Base-by-base conservation (phyloP, 768 basidiomycete species). In the Lactarius sanguifluus region DNA sequence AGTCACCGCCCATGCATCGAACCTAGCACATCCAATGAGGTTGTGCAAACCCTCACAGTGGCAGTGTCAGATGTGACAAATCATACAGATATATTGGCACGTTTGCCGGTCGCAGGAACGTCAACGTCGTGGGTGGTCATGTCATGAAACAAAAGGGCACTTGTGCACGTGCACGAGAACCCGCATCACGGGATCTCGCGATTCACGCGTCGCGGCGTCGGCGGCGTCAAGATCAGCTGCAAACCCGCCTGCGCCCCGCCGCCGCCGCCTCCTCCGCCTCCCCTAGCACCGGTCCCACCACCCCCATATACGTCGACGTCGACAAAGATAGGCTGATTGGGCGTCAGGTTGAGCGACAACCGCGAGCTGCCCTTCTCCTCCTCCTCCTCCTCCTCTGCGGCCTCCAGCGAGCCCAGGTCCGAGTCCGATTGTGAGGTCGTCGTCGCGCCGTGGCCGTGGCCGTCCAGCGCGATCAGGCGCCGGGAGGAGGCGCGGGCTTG, bases 161-260 rank as follows among this genome's bases (percentile, higher is more conserved):
- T 7, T 13, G 36, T 36, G 38, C 38, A 57, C 56, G 56, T 57
- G 56, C 30, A 34, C 34, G 56, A 18, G 25, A 9, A 13, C 1
- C 5, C 28, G 55, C 16, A 34, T 57, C 56, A 57, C 56, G 30
- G 30, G 50, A 25, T 23, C 23, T 23, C 50, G 50, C 41, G 41
- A 41, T 41, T 41, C 41, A 18, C 41, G 41, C 50, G 50, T 52
- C 50, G 50, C 13, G 68, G 68, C 28, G 68, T 69, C 20, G 68
- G 68, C 36, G 68, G 68, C 25, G 68, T 69, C 68, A 69, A 47
- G 16, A 69, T 25, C 30, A 69, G 58, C 20, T 67, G 68, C 57
- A 69, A n/a, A 32, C 34, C 68, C 4, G 65, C 23, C 32, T 57
- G 56, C 25, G 65, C 16, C 2, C 30, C 30, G 30, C 30, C 30